Base-by-base conservation (phyloP, 208 protist genomes). In the Trypanosoma conorhini region DNA sequence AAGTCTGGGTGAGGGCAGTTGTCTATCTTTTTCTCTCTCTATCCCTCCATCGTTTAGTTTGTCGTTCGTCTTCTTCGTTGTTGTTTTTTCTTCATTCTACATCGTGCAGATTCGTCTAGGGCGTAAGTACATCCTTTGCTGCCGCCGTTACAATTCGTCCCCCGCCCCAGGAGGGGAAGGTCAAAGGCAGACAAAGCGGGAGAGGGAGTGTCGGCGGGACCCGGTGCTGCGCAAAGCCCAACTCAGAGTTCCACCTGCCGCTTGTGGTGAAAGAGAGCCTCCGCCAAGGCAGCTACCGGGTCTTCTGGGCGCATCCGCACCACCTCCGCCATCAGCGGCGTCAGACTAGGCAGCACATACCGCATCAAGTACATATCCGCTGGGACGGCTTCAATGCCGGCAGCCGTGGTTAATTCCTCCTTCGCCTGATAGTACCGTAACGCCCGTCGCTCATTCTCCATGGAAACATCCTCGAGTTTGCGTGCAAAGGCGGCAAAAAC, bases 331-430 rank as follows among this genome's bases (percentile, higher is more conserved):
- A 98, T 83, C 46, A 85, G 80, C n/a, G 90, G 85, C 12, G 93
- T 98, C 46, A 99, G 80, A 56, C 82, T 91, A 33, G 96, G 96
- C 65, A 99, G 62, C 17, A 99, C 94, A 56, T 98, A 91, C 61
- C 77, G 82, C 93, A 98, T 98, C 50, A 98, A 70, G 66, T 98
- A 98, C 62, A 79, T 76, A 66, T 96, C 80, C 57, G 83, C 81
- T n/a, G 94, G 94, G 72, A 94, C 55, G 42, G 40, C 9, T 58
- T 73, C 70, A 46, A 79, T 52, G 15, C 57, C 57, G 10, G 21
- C 63, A 12, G 67, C 52, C 8, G 79, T 71, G 5, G 52, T 62
- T 24, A 75, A 67, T 10, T 74, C 65, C 56, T 97, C 92, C 17
- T 83, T 61, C 9, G 96, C 69, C 54, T 91, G 71, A 46, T 79